Base-by-base conservation (phyloP, 140 eudicot genomes). In the Oenanthe javanica region DNA sequence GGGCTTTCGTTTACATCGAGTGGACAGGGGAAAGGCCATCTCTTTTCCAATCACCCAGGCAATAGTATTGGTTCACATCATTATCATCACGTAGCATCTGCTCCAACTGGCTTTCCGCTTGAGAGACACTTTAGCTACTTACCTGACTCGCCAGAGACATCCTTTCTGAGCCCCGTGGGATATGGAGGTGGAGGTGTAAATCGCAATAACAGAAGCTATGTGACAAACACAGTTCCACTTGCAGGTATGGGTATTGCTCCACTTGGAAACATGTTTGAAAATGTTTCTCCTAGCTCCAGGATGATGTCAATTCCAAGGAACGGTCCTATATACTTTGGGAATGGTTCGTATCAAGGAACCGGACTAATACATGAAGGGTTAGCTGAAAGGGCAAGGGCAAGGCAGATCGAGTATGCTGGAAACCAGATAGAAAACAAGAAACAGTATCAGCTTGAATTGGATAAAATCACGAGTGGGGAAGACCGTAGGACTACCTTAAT, bases 401-500 rank as follows among this genome's bases (percentile, higher is more conserved):
- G 90, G 72, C 86, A 93, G 83, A 84, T 84, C 77, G 98, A 94
- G 48, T 83, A 80, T 67, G 80, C 78, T 79, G 93, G 79, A 76
- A 89, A 78, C 86, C 98, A 94, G 86, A 80, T 84, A 18, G 98
- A 94, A 67, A 89, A 86, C 84, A 92, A 94, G 63, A 87, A 77
- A 80, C 98, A 84, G 83, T 92, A 90, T 90, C 94, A 87, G 86
- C 97, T 94, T 81, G 98, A 94, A 85, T 87, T 94, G 94, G 93
- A 94, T 79, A 94, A 94, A 87, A 94, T 94, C 61, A 64, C 66
- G 25, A 89, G 84, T 54, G 96, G 98, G 83, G 97, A 90, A 83
- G 98, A 94, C 84, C 52, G 54, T 12, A 90, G 96, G 85, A 94
- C 98, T 67, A 94, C 98, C 6, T 90, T 94, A 82, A 92, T 94